phyloP scores from a whole-genome alignment of 345 rosid species.

The Arabidopsis suecica region DNA sequence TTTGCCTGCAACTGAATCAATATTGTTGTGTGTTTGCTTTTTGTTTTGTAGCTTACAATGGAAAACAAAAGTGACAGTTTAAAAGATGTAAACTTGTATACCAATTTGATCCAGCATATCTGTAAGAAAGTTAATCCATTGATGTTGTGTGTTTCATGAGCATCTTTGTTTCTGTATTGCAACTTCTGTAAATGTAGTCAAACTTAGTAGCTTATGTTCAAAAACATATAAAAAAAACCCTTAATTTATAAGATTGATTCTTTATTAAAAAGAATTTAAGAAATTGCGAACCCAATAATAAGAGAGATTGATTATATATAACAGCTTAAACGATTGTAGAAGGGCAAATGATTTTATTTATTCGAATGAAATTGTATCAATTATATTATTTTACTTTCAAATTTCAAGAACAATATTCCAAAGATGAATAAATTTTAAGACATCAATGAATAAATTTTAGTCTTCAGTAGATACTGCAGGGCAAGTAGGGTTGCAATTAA shows the following conservation, averaged over 20 bases:
- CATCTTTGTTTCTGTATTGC: conserved; percentile 9
- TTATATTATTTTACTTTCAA: conserved; percentile 14
- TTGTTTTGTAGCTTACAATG: conserved; percentile 26
- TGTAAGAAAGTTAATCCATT: conserved; percentile 34
- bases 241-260: not conserved
- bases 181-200: not conserved
- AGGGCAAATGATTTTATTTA: not conserved
- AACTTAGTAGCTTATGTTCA: not conserved
- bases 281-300: not conserved
- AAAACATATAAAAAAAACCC: too few relatives aligned
- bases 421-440: conserved; percentile 3
- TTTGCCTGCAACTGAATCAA: conserved; percentile 26
- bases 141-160: conserved; percentile 14
- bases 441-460: conserved; percentile 6
- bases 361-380: not conserved
- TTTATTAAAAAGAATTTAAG: not conserved
- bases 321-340: not conserved
- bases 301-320: not conserved
- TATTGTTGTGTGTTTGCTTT: conserved; percentile 36
- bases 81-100: conserved; percentile 17
- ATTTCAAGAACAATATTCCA: conserved; percentile 18
- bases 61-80: not conserved
- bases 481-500: conserved; percentile 92
- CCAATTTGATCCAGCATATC: conserved; percentile 32
- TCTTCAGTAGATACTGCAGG: conserved; percentile 50